Evolutionary conservation across 768 basidiomycete species (phyloP), one percentile per base, ranked within the genome.

Genomic region (Mycena venus): DNA sequence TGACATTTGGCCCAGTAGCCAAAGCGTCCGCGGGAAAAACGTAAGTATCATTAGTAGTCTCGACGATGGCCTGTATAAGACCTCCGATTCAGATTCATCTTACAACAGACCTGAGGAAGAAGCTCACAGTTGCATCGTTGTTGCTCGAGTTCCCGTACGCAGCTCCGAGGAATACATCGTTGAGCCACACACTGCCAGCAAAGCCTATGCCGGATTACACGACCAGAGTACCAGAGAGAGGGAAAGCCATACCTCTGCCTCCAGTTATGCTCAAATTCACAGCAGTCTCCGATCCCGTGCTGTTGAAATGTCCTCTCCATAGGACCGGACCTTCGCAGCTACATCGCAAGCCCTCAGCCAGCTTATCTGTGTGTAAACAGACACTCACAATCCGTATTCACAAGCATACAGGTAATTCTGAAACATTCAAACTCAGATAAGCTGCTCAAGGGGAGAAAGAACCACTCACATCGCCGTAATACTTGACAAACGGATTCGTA

Each of bases 271-370:
- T 87, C 17, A 91, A 78, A 58, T 89, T 90, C 36, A 87, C 87
- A 2, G 83, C 86, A 62, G 82, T 85, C 72, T 86, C 86, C 11
- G 78, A 73, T 38, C 86, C 85, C 0, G 85, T 87, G 7, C 84
- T 85, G 27, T 78, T 82, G 78, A 92, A 92, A 79, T 91, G 89
- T 2, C 91, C 91, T 17, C 90, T 86, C 89, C 89, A 92, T 17
- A 92, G 83, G 27, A 91, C 87, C n/a, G 83, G 83, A 61, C 90
- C 90, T 81, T 91, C 90, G 70, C 91, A 92, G 78, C 91, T 91
- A 51, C 42, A 59, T 38, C 31, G 29, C 17, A 51, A 17, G 3
- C 38, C 56, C 11, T 47, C 31, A 58, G 31, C 19, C 51, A 56
- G 25, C 19, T 15, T 12, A 29, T 72, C 17, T 72, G 34, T 47